Percentiles rank a stretch among this genome's conserved stretches.
Conservation (phyloP, 768 basidiomycete species). For the Leucosporidium scottii region DNA sequence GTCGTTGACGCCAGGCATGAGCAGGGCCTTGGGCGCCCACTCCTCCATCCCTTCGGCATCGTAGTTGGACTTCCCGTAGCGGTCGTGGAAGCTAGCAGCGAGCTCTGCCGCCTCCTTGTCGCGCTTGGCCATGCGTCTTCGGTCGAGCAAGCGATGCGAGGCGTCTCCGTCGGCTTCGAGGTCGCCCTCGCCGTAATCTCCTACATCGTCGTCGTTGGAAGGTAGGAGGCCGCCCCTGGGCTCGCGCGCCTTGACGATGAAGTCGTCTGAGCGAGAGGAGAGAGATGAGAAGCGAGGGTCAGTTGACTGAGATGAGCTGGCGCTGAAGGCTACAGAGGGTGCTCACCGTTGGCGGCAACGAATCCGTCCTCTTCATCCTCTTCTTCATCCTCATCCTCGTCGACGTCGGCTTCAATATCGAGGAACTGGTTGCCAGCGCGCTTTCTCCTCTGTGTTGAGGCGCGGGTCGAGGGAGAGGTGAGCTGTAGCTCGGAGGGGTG, state of each 20-base stretch:
- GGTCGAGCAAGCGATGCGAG: conserved; percentile 38
- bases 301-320: background rate
- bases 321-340: conserved; percentile 8
- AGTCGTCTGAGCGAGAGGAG: conserved; percentile 38
- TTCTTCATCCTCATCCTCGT: conserved; percentile 93
- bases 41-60: conserved; percentile 57
- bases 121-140: conserved; percentile 37
- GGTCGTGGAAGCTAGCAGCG: conserved; percentile 45
- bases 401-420: conserved; percentile 92
- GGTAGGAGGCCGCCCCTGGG: conserved; percentile 89
- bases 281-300: too few relatives aligned
- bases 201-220: conserved; percentile 77
- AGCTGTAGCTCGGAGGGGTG: background rate
- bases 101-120: conserved; percentile 56
- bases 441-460: conserved; percentile 53
- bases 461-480: background rate
- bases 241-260: conserved; percentile 48
- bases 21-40: conserved; percentile 78
- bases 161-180: conserved; percentile 35
- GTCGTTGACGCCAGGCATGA: conserved; percentile 96
- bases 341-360: conserved; percentile 40
- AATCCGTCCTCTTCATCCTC: conserved; percentile 52
- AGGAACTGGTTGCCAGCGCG: conserved; percentile 65
- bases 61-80: conserved; percentile 57
- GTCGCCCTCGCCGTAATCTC: conserved; percentile 35